phyloP scores from a whole-genome alignment of 352 stramenopile species.

The Aphanomyces cochlioides region DNA sequence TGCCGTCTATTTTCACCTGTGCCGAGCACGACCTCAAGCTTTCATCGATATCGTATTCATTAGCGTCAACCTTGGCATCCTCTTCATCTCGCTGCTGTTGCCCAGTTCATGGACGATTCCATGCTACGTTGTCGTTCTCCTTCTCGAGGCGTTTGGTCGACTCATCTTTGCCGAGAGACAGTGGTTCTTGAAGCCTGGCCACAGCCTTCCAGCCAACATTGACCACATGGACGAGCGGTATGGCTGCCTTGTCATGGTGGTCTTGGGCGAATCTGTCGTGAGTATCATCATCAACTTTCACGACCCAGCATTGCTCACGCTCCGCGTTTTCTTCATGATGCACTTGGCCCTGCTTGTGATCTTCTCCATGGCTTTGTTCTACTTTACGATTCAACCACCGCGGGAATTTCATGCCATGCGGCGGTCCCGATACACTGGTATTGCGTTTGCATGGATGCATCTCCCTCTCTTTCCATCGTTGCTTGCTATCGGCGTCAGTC shows the following conservation, averaged over 20 bases:
- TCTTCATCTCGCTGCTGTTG: neutral
- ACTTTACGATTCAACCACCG: conserved; percentile 23
- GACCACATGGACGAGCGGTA: conserved; percentile 22
- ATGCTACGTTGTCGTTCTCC: neutral
- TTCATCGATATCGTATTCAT: conserved; percentile 5
- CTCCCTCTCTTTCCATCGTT: conserved; percentile 10
- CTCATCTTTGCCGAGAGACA: neutral
- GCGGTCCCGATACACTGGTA: neutral
- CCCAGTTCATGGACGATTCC: neutral
- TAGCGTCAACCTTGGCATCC: neutral
- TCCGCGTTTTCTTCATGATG: conserved; percentile 11
- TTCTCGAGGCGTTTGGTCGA: neutral
- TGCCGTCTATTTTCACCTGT: neutral
- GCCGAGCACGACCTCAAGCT: neutral
- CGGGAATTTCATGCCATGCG: conserved; percentile 25
- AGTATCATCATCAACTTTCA: conserved; percentile 19
- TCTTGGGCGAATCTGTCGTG: conserved; percentile 21
- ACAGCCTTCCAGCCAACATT: conserved; percentile 19
- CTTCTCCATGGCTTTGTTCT: conserved; percentile 26
- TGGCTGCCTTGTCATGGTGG: conserved; percentile 25
- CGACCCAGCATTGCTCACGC: neutral
- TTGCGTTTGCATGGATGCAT: conserved; percentile 10
- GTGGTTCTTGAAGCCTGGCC: neutral
- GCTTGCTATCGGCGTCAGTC: conserved; percentile 14
- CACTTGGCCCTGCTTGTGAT: conserved; percentile 17